Evolutionary conservation across 1,284 basidiomycete genomes (phyloP).

Genomic region (Cryptococcus depauperatus): DNA sequence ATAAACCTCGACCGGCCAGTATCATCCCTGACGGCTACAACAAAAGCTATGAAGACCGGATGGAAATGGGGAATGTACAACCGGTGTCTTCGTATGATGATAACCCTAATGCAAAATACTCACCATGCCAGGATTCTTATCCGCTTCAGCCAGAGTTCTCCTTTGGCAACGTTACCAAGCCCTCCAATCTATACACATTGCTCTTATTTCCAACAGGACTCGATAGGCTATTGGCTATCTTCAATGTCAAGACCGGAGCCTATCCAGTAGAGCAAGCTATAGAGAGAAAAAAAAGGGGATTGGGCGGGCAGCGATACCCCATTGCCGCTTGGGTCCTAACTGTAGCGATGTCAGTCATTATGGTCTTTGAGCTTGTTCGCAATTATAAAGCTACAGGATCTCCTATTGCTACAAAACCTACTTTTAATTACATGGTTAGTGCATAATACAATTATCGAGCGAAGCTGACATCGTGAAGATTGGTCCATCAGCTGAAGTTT

Average conservation of each 20-base stretch:
- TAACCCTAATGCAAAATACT: slow-evolving; percentile 13
- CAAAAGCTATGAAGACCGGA: slow-evolving; percentile 4
- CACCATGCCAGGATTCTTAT: slow-evolving; percentile 23
- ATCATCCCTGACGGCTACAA: slow-evolving; percentile 1
- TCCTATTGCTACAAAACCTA: slow-evolving; percentile 69
- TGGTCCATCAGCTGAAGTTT: slow-evolving; percentile 72
- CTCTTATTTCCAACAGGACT: slow-evolving; percentile 32
- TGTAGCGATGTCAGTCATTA: slow-evolving; percentile 57
- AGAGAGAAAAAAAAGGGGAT: slow-evolving; percentile 70
- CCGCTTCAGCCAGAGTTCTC: slow-evolving; percentile 4
- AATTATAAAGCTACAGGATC: slow-evolving; percentile 66
- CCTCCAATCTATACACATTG: slow-evolving; percentile 13
- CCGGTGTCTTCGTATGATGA: slow-evolving; percentile 7
- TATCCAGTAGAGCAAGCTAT: slow-evolving; percentile 73
- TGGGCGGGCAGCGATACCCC: slow-evolving; percentile 73
- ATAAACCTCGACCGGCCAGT: slow-evolving; percentile 19
- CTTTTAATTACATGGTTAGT: slow-evolving; percentile 71
- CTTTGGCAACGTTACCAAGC: slow-evolving; percentile 2
- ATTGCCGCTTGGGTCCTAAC: slow-evolving; percentile 48
- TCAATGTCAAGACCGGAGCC: slow-evolving; percentile 29
- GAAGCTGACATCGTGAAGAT: slow-evolving; percentile 44
- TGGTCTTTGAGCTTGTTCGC: slow-evolving; percentile 67
- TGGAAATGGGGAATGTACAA: slow-evolving; percentile 17
- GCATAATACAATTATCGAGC: background rate
- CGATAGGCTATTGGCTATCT: slow-evolving; percentile 28